Base-by-base conservation (phyloP, 345 rosid species). In the Erodium maritimum region DNA sequence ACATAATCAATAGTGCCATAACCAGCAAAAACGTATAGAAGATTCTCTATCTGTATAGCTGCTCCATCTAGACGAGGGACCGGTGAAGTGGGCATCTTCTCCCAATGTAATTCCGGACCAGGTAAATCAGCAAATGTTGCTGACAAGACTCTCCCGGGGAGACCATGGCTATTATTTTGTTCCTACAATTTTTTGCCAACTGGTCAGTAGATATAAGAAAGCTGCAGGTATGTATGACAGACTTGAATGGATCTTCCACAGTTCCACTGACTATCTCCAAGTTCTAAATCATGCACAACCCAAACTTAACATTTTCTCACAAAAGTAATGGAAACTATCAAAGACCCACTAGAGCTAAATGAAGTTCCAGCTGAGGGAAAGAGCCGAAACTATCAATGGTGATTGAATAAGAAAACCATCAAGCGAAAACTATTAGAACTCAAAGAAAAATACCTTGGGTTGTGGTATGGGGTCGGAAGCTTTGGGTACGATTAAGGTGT, bases 61-160 rank as follows among this genome's bases (percentile, higher is more conserved):
- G 96, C 95, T 60, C 99, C 96, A 65, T 87, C 99, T 13, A 93
- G 68, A 34, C 96, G 95, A 77, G 96, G 99, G 50, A 93, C 95
- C 23, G 95, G 96, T 0, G 99, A 84, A 78, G 75, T 20, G 23
- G 80, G 58, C 99, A 93, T 93, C 79, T 85, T 84, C 77, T 87
- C 81, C 99, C 96, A 89, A 58, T 85, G 59, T 23, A 93, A 69
- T 55, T 80, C 69, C 3, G 96, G 94, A 37, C 80, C 95, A 54
- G 82, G 82, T 64, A 93, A 78, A 83, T 93, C 96, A 61, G 91
- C 91, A 79, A 83, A 93, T 24, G 96, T 93, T 16, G 91, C 95
- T 23, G 99, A 80, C 54, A 93, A 72, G 62, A 79, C 70, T 71
- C 99, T 78, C 56, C 65, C 87, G 18, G 60, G 55, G 59, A 52